Percentiles rank a stretch among this genome's conserved stretches.
Conservation (phyloP, 2,329 filamentous ascomycete genomes). For the Piedraia hortae region DNA sequence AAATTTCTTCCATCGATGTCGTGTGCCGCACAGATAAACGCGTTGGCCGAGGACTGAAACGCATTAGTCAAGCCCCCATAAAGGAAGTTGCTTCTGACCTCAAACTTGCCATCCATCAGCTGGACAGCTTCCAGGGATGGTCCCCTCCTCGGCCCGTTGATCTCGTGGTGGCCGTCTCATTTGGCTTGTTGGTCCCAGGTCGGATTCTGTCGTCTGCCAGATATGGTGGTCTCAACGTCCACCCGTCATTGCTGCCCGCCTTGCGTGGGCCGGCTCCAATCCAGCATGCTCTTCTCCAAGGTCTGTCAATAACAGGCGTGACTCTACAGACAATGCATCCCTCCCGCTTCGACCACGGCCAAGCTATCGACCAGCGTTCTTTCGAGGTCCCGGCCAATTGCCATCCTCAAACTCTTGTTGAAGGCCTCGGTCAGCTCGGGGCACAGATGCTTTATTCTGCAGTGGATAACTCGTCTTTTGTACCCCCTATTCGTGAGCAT, state of each 20-base stretch:
- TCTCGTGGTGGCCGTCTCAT: conserved; percentile 75
- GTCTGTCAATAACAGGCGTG: conserved; percentile 37
- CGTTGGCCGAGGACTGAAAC: conserved; percentile 39
- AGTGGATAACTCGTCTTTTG: conserved; percentile 34
- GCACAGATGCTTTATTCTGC: conserved; percentile 42
- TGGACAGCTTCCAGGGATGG: conserved; percentile 67
- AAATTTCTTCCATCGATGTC: conserved; percentile 58
- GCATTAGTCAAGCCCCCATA: conserved; percentile 45
- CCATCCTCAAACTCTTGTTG: conserved; percentile 18
- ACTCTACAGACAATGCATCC: conserved; percentile 69
- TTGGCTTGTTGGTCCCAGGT: conserved; percentile 65
- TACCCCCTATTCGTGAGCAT: conserved; percentile 24
- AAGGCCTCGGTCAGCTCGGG: conserved; percentile 31
- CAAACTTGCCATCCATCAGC: conserved; percentile 39
- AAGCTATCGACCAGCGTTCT: conserved; percentile 39
- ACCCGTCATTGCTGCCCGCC: conserved; percentile 57
- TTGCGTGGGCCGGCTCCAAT: conserved; percentile 68
- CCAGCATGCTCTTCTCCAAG: conserved; percentile 49
- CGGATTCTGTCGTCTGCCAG: conserved; percentile 40
- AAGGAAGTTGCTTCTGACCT: conserved; percentile 35
- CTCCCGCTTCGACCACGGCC: conserved; percentile 48
- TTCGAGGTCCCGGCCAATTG: conserved; percentile 23
- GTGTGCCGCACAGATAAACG: conserved; percentile 54
- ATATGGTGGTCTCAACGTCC: conserved; percentile 79
- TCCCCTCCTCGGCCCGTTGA: conserved; percentile 34